These are phyloP conservation scores for Claviceps sp. DNA, from an alignment of 2,329 filamentous ascomycete genomes.

Conservation along the genomic window DNA sequence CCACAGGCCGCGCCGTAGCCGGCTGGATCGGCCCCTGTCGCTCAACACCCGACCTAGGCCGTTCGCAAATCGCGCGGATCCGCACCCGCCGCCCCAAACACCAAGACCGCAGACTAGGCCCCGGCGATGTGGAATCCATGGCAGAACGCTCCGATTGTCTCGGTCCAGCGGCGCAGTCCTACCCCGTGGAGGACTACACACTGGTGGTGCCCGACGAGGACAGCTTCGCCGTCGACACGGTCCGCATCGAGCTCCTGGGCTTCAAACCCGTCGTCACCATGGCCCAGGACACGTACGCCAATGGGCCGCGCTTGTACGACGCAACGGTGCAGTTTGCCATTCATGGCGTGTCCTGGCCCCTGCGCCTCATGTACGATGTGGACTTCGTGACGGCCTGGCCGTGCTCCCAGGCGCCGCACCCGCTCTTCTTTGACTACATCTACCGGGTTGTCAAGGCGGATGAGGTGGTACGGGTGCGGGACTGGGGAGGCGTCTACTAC, in stretches of 20 bases:
- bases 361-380: slow-evolving; percentile 50
- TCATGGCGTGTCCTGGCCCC: slow-evolving; percentile 48
- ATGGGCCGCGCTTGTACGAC: slow-evolving; percentile 38
- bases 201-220: slow-evolving; percentile 43
- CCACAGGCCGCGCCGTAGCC: slow-evolving; percentile 55
- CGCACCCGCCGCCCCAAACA: slow-evolving; percentile 46
- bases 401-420: slow-evolving; percentile 50
- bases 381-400: slow-evolving; percentile 54
- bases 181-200: slow-evolving; percentile 55
- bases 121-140: slow-evolving; percentile 53
- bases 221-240: slow-evolving; percentile 48
- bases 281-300: slow-evolving; percentile 10
- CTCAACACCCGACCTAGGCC: slow-evolving; percentile 51
- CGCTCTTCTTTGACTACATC: slow-evolving; percentile 59
- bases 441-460: slow-evolving; percentile 48
- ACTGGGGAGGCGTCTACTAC: slow-evolving; percentile 45
- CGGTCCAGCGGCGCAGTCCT: slow-evolving; percentile 47
- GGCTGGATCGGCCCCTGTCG: slow-evolving; percentile 65
- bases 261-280: slow-evolving; percentile 34
- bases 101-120: slow-evolving; percentile 27
- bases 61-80: slow-evolving; percentile 57
- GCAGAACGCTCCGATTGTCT: slow-evolving; percentile 54
- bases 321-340: slow-evolving; percentile 51
- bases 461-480: slow-evolving; percentile 48
- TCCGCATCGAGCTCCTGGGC: slow-evolving; percentile 55